phyloP scores from a whole-genome alignment of 129 eudicot genomes.

The Lactuca sativa region DNA sequence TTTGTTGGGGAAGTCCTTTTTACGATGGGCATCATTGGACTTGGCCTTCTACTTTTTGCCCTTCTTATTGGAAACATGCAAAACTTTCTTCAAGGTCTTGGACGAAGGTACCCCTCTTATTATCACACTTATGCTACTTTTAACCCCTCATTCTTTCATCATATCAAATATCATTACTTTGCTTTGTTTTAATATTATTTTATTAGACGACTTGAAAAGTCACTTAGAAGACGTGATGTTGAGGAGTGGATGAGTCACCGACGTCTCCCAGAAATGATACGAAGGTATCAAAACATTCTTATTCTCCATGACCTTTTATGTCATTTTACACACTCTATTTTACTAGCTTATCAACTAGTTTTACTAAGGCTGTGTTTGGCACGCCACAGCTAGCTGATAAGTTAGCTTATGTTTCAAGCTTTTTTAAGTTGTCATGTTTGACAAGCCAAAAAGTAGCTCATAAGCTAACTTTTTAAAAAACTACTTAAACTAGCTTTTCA shows the following conservation, averaged over 20 bases:
- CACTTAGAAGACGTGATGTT: conserved; percentile 87
- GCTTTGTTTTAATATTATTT: background rate
- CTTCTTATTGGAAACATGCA: conserved; percentile 95
- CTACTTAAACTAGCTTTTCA: no score
- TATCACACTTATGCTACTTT: background rate
- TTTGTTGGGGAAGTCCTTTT: conserved; percentile 80
- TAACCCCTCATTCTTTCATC: no score
- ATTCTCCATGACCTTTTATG: no score
- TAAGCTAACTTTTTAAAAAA: no score
- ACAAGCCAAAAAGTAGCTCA: no score
- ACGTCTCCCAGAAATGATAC: conserved; percentile 59
- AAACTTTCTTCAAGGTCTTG: conserved; percentile 89
- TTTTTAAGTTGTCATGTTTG: no score
- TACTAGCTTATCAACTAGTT: no score
- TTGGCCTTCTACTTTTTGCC: conserved; percentile 87
- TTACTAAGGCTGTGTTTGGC: no score
- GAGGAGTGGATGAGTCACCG: conserved; percentile 96
- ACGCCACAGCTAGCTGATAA: no score
- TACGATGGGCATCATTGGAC: conserved; percentile 72
- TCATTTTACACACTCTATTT: no score
- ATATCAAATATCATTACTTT: no score
- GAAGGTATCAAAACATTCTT: conserved; percentile 36
- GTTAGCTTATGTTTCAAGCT: no score
- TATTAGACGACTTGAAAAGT: conserved; percentile 70
- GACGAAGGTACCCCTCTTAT: conserved; percentile 59